Evolutionary conservation across 345 rosid genomes (phyloP).

Genomic region (Eucalyptus coolabah): DNA sequence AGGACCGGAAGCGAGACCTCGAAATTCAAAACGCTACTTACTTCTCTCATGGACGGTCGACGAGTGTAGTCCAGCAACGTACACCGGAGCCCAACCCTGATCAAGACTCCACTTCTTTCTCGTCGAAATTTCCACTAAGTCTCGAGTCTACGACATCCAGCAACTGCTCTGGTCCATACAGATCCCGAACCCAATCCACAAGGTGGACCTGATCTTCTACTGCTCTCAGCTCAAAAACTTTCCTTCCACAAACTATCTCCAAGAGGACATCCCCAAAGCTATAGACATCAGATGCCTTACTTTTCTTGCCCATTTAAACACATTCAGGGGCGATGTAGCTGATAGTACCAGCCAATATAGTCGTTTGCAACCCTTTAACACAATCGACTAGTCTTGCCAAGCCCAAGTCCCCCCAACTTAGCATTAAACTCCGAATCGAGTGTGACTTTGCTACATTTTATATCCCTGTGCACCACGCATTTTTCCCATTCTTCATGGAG

Average conservation of each 20-base stretch:
- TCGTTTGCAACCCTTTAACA: not conserved
- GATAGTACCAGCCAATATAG: not conserved
- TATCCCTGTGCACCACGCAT: not conserved
- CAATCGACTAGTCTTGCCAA: not conserved
- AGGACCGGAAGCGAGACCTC: too few relatives aligned
- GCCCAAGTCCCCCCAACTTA: not conserved
- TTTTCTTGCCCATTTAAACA: not conserved
- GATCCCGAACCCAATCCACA: not conserved
- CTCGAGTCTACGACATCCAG: not conserved
- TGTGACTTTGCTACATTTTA: fast-evolving
- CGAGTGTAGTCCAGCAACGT: not conserved
- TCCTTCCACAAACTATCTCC: not conserved
- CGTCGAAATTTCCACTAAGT: not conserved
- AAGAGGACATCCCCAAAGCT: not conserved
- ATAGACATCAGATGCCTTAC: not conserved
- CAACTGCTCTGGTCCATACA: not conserved
- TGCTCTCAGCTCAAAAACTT: not conserved
- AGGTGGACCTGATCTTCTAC: not conserved
- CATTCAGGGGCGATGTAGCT: not conserved
- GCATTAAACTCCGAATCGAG: not conserved
- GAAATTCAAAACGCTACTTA: not conserved
- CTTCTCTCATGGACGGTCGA: not conserved
- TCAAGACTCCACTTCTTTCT: not conserved
- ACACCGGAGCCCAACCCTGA: not conserved
- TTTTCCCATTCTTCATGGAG: not conserved